Base-by-base conservation (phyloP, 2,329 filamentous ascomycete species). In the Nemania sp. region DNA sequence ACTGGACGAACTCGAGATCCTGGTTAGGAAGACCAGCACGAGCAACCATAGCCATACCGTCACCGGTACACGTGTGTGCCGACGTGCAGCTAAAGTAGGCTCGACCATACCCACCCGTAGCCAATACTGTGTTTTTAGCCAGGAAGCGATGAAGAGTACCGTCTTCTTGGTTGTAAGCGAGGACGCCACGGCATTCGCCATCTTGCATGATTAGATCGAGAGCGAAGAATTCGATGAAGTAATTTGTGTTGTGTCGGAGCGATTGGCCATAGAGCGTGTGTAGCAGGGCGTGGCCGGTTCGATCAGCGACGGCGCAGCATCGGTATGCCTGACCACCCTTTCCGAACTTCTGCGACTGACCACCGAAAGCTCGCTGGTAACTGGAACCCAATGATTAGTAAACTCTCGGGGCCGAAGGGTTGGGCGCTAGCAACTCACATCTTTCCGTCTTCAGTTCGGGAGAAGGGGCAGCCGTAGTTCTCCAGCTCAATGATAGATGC, bases 171-270 rank as follows among this genome's bases (percentile, higher is more conserved):
- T 98, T 98, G 85, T 98, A 98, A 68, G 95, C 95, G 74, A 98
- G 87, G 74, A 98, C 93, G 89, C 96, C 96, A 75, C 94, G 94
- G 87, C 95, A 98, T 82, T 95, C 92, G 69, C 95, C 95, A 77
- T 97, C 93, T 84, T 98, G 92, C 96, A 98, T 98, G 77, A 99
- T 92, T 82, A 98, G 85, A 80, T 98, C 96, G 74, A 97, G 88
- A 76, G 94, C 96, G 81, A 98, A 99, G 88, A 94, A 98, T 84
- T 98, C 96, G 82, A 99, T 98, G 85, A 99, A 98, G 88, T 98
- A 99, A 87, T 98, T 98, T 79, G 95, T 98, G 88, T 98, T 97
- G 88, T 98, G 94, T 79, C 93, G 88, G 70, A 98, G 89, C 62
- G 94, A 98, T 86, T 98, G 95, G 77, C 96, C 96, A 84, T 98